A percentile compares a stretch with the other conserved stretches of the same genome.
Evolutionary conservation across 1,139 yeast genomes (phyloP).

Genomic region (Scheffersomyces stambukii): DNA sequence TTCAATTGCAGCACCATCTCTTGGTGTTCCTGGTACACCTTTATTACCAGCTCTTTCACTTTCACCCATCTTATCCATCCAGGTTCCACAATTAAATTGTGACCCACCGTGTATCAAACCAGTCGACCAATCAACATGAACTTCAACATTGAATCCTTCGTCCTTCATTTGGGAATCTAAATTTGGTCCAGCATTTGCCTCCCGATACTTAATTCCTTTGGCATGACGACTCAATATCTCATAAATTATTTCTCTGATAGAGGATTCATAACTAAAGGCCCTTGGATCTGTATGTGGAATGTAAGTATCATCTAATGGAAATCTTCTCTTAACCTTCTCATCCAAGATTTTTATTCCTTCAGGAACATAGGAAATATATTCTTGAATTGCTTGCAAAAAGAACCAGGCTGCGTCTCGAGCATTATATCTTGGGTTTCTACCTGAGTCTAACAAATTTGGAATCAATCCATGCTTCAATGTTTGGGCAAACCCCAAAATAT

Average conservation of each 20-base stretch:
- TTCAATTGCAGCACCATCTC: slow-evolving; percentile 96
- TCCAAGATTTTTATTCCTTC: slow-evolving; percentile 63
- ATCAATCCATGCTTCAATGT: slow-evolving; percentile 93
- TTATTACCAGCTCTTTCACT: slow-evolving; percentile 75
- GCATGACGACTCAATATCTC: slow-evolving; percentile 89
- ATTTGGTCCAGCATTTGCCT: slow-evolving; percentile 90
- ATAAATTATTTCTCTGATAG: slow-evolving; percentile 71
- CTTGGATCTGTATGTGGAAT: slow-evolving; percentile 62
- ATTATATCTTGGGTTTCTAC: slow-evolving; percentile 89
- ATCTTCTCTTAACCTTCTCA: slow-evolving; percentile 73
- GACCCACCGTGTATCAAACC: slow-evolving; percentile 92
- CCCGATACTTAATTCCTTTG: slow-evolving; percentile 78
- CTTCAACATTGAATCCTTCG: slow-evolving; percentile 84
- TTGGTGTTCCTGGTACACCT: slow-evolving; percentile 94
- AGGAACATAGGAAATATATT: slow-evolving; percentile 67
- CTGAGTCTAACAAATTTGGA: slow-evolving; percentile 89
- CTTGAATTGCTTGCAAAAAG: slow-evolving; percentile 82
- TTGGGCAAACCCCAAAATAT: slow-evolving; percentile 82
- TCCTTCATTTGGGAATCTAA: slow-evolving; percentile 90
- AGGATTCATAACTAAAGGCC: slow-evolving; percentile 70
- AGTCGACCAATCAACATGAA: slow-evolving; percentile 80
- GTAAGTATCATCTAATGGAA: slow-evolving; percentile 85
- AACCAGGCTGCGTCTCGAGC: slow-evolving; percentile 99
- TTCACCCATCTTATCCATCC: slow-evolving; percentile 99
- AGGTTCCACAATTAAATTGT: slow-evolving; percentile 91